Percentiles rank a stretch among this genome's conserved stretches.
Evolutionary conservation across 1,284 basidiomycete species (phyloP).

Genomic region (Ceratobasidium sp.): DNA sequence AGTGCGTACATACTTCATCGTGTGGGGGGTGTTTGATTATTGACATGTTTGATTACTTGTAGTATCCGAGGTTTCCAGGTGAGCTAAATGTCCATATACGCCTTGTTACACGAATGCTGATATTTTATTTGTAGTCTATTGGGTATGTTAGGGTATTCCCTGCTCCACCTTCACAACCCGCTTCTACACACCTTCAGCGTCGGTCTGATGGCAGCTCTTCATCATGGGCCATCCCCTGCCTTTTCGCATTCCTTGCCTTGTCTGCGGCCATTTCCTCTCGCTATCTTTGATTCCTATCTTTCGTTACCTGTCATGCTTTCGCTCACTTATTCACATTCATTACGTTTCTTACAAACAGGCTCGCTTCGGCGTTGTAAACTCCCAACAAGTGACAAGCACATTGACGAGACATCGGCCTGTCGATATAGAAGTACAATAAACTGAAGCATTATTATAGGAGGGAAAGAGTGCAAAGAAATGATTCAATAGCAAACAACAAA

Average conservation of each 20-base stretch:
- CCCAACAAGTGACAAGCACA: conserved; percentile 5
- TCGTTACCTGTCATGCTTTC: conserved; percentile 4
- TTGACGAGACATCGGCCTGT: conserved; percentile 20
- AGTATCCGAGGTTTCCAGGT: conserved; percentile 45
- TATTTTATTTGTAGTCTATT: conserved; percentile 27
- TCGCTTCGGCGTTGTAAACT: conserved; percentile 35
- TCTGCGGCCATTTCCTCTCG: conserved; percentile 41
- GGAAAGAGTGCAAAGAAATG: conserved; percentile 12
- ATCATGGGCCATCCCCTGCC: conserved; percentile 36
- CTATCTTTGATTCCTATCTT: conserved; percentile 20
- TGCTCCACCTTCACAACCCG: background rate
- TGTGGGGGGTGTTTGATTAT: background rate
- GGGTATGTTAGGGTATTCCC: conserved; percentile 39
- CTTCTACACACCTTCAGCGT: conserved; percentile 1
- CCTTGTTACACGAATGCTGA: conserved; percentile 10
- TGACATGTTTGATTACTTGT: background rate
- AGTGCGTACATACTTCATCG: conserved; percentile 58
- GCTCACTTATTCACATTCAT: conserved; percentile 45
- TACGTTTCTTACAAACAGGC: conserved; percentile 34
- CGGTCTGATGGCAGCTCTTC: conserved; percentile 6
- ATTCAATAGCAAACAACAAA: conserved; percentile 10
- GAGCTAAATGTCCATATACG: background rate
- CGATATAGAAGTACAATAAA: conserved; percentile 46
- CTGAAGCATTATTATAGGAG: conserved; percentile 37
- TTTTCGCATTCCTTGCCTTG: conserved; percentile 39